Percentiles rank a stretch among this genome's conserved stretches.
phyloP scores from a whole-genome alignment of 768 basidiomycete species.

The Suillus decipiens region DNA sequence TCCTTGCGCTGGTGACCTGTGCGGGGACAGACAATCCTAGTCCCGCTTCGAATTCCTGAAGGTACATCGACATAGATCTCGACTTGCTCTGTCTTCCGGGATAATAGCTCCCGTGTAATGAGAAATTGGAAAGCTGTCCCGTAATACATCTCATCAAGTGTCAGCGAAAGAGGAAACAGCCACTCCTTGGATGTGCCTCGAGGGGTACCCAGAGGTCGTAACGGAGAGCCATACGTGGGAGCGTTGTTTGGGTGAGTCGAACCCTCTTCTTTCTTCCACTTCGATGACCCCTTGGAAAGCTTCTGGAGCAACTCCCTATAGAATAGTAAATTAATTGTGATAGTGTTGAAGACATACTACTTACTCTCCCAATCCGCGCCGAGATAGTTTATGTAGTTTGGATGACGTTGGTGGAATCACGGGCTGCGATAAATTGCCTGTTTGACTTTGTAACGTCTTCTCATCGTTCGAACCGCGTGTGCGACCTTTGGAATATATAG shows the following conservation, averaged over 20 bases:
- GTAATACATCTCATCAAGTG: slow-evolving; percentile 61
- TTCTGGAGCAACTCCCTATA: slow-evolving; percentile 33
- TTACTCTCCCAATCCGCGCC: slow-evolving; percentile 31
- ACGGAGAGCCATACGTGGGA: slow-evolving; percentile 37
- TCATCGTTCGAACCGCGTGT: not conserved
- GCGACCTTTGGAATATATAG: slow-evolving; percentile 4
- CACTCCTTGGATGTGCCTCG: slow-evolving; percentile 55
- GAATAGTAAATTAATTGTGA: slow-evolving; percentile 10
- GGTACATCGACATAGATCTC: slow-evolving; percentile 62
- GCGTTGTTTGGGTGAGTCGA: slow-evolving; percentile 19
- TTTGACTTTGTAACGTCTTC: slow-evolving; percentile 12
- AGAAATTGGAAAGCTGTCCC: slow-evolving; percentile 60
- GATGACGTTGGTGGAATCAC: slow-evolving; percentile 31
- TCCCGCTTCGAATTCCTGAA: slow-evolving; percentile 61
- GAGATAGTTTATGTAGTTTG: slow-evolving; percentile 23
- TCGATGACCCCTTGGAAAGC: slow-evolving; percentile 22
- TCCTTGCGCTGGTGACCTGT: slow-evolving; percentile 66
- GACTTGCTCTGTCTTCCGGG: slow-evolving; percentile 51
- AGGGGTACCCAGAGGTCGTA: slow-evolving; percentile 41
- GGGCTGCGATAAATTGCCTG: slow-evolving; percentile 25
- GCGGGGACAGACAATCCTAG: slow-evolving; percentile 59
- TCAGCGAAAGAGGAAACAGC: slow-evolving; percentile 63
- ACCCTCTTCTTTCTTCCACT: slow-evolving; percentile 11
- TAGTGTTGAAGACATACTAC: slow-evolving; percentile 9
- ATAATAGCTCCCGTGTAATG: slow-evolving; percentile 56